phyloP scores from a whole-genome alignment of 768 basidiomycete genomes.

The Strobilomyces dryophilus region DNA sequence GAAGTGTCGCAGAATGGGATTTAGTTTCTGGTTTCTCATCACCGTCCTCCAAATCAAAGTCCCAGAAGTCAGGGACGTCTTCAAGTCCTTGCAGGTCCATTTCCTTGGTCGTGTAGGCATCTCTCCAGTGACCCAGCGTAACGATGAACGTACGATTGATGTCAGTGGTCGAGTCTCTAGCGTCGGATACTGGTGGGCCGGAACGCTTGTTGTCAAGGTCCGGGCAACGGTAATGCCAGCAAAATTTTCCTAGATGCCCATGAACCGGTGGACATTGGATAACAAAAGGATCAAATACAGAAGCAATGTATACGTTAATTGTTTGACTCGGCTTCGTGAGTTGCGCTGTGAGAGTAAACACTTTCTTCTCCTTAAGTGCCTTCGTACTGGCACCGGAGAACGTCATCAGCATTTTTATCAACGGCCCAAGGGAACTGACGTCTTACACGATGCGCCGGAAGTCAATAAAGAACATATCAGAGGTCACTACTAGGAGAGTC shows the following conservation, averaged over 20 bases:
- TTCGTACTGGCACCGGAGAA: constrained; percentile 51
- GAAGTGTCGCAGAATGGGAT: constrained; percentile 30
- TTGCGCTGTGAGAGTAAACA: constrained; percentile 54
- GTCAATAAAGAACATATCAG: constrained; percentile 71
- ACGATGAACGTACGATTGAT: constrained; percentile 40
- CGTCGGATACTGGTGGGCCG: constrained; percentile 58
- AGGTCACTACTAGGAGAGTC: constrained; percentile 67
- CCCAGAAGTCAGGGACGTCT: constrained; percentile 67
- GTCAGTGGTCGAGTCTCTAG: constrained; percentile 66
- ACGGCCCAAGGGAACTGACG: not conserved
- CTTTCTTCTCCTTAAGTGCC: constrained; percentile 52
- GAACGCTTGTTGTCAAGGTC: constrained; percentile 55
- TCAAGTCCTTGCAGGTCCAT: constrained; percentile 63
- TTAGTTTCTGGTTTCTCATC: constrained; percentile 21
- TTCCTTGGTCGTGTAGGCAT: constrained; percentile 42
- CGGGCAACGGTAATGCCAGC: constrained; percentile 59
- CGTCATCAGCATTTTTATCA: constrained; percentile 1
- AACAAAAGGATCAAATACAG: constrained; percentile 39
- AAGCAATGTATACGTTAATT: constrained; percentile 54
- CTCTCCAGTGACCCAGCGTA: not conserved
- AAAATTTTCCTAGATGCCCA: constrained; percentile 54
- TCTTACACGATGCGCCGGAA: constrained; percentile 74
- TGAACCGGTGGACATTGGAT: constrained; percentile 11
- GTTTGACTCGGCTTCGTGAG: constrained; percentile 76
- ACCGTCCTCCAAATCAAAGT: constrained; percentile 34